Evolutionary conservation across 352 stramenopile species (phyloP), one percentile per base, ranked within the genome.

Genomic region (Globisporangium splendens): DNA sequence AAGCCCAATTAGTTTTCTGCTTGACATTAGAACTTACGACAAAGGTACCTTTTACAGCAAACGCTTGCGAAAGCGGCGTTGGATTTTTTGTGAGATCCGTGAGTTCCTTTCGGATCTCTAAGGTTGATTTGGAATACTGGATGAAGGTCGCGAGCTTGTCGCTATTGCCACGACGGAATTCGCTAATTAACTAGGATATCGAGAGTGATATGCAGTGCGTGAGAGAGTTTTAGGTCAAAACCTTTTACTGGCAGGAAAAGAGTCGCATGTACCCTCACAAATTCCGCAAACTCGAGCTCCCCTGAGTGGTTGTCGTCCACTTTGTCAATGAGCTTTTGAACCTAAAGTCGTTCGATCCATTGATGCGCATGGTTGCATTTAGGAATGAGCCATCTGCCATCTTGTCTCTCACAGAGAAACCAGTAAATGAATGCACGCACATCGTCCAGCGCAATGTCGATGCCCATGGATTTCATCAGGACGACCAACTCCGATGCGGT

Each of bases 301-400:
- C 80, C 80, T 14, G 80, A 90, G 31, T 64, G 71, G 48, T 90
- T 90, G 35, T 88, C 77, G 33, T 90, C 80, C 6, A 88, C 80
- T 53, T 83, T 87, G 51, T 87, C 77, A 28, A 90, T 90, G 18
- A 88, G 62, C 17, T 60, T 62, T 50, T 86, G 73, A 17, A 90
- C 67, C 77, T 88, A 41, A 7, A 41, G n/a, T n/a, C n/a, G n/a
- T n/a, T n/a, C n/a, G n/a, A n/a, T n/a, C n/a, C n/a, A n/a, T n/a
- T n/a, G n/a, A n/a, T n/a, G n/a, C n/a, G n/a, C n/a, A n/a, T n/a
- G n/a, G n/a, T n/a, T n/a, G n/a, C n/a, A n/a, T n/a, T n/a, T n/a
- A n/a, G n/a, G n/a, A n/a, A n/a, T n/a, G n/a, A n/a, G n/a, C n/a
- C n/a, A n/a, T n/a, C n/a, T n/a, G n/a, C n/a, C n/a, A n/a, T n/a